phyloP scores from a whole-genome alignment of 2,329 filamentous ascomycete species.

The Pyrenophora teres region DNA sequence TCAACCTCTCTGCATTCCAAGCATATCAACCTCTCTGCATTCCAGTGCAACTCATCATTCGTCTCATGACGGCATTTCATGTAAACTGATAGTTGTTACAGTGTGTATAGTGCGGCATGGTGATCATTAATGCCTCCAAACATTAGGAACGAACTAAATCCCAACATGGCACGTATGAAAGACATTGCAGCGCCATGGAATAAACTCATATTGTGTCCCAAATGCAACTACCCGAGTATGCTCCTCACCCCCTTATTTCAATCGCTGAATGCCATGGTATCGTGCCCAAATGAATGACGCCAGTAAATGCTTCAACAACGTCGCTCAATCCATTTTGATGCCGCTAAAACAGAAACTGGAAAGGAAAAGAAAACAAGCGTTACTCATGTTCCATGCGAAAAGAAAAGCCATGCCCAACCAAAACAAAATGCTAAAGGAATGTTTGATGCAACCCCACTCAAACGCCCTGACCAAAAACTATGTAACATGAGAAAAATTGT shows the following conservation, averaged over 20 bases:
- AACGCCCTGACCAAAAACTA: not conserved
- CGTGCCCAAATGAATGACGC: conserved; percentile 23
- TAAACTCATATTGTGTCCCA: no score
- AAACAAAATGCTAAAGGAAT: conserved; percentile 14
- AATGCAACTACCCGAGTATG: no score
- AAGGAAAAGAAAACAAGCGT: not conserved
- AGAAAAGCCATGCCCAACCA: not conserved
- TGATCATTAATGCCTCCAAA: no score
- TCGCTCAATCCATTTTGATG: conserved; percentile 27
- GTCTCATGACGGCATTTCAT: not conserved
- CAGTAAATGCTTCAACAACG: conserved; percentile 20
- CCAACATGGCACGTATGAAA: no score
- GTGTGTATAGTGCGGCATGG: no score
- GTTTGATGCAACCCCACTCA: not conserved
- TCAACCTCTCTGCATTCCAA: not conserved
- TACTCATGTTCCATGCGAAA: not conserved
- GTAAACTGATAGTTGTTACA: not conserved
- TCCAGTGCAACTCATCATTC: not conserved
- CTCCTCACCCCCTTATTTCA: not conserved
- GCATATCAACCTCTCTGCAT: not conserved
- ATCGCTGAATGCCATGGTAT: conserved; percentile 25
- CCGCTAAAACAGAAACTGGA: conserved; percentile 26
- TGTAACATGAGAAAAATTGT: not conserved
- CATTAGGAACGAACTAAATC: no score
- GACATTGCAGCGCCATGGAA: no score